Conservation (phyloP, 108 stramenopile genomes). For the Cylindrotheca closterium region DNA sequence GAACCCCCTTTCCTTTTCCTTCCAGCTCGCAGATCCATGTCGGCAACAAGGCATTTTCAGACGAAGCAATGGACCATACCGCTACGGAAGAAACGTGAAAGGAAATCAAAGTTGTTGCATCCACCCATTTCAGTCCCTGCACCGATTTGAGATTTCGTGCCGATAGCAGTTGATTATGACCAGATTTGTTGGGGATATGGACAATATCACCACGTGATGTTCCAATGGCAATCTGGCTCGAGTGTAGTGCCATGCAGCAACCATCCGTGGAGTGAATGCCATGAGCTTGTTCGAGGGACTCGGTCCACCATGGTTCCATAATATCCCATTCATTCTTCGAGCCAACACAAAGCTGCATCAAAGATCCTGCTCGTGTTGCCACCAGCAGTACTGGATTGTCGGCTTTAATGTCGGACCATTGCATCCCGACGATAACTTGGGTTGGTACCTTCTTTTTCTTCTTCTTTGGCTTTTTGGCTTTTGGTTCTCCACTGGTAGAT, state of each 20-base stretch:
- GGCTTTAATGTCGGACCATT: slow-evolving; percentile 28
- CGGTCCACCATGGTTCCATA: slow-evolving; percentile 44
- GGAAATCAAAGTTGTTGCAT: slow-evolving; percentile 41
- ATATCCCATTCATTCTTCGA: slow-evolving; percentile 30
- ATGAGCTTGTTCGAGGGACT: slow-evolving; percentile 1
- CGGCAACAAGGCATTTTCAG: slow-evolving; percentile 1
- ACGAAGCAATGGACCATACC: slow-evolving; percentile 34
- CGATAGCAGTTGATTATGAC: neutral
- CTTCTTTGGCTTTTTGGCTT: slow-evolving; percentile 35
- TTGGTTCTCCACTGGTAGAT: neutral
- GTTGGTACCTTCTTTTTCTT: slow-evolving; percentile 30
- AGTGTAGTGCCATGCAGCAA: slow-evolving; percentile 49
- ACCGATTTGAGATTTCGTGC: slow-evolving; percentile 37
- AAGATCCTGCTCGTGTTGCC: slow-evolving; percentile 53
- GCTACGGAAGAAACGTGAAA: slow-evolving; percentile 60
- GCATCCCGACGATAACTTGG: slow-evolving; percentile 61
- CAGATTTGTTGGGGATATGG: neutral
- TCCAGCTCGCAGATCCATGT: neutral
- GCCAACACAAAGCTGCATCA: slow-evolving; percentile 41
- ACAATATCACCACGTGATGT: slow-evolving; percentile 62
- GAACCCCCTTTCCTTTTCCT: slow-evolving; percentile 34
- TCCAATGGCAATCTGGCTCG: slow-evolving; percentile 44
- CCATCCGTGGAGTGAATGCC: slow-evolving; percentile 47
- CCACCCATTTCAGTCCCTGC: slow-evolving; percentile 54
- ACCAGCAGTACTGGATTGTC: slow-evolving; percentile 30